Evolutionary conservation across 2,329 filamentous ascomycete species (phyloP), one percentile per base, ranked within the genome.

Genomic region (Amauroascus verrucosus): DNA sequence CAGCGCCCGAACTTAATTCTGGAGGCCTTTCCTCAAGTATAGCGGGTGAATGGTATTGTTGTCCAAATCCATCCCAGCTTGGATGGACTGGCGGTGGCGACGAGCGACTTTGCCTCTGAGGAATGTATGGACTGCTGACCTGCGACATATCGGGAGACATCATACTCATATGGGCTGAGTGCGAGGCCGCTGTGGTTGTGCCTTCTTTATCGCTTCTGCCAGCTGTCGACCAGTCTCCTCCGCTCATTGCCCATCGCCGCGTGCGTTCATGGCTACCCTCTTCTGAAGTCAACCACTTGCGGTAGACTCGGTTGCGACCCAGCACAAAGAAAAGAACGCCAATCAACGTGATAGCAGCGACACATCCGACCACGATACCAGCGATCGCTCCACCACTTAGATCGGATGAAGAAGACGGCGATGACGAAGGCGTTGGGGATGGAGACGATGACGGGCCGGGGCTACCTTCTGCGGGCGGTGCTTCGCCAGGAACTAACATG

Each of bases 401-500:
- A 9, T 18, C n/a, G 13, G 33, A 43, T 24, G 51, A 22, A 54
- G 44, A 46, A 26, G n/a, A 54, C 48, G 37, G 59, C 46, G 59
- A 44, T 14, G 53, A 33, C 11, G 55, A 56, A 51, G 54, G 48
- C 30, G 32, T 45, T 40, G 53, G 16, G 13, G 59, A 45, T 28
- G 48, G 40, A 18, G 46, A 44, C 1, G 58, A 49, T 14, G 52
- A 51, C 16, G 53, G 50, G 35, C 52, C 46, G 16, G 38, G 32
- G 33, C 48, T 51, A 26, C 63, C 65, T 72, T 79, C 80, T 1
- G 70, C 68, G 0, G 80, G 80, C 57, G 76, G 76, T 1, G 72
- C 65, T 30, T 84, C 72, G 24, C 79, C 78, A 0, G 82, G 82
- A 7, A 74, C 70, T 8, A 84, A 68, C 62, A 79, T 75, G 54